Percentiles rank a stretch among this genome's conserved stretches.
Conservation (phyloP, 768 basidiomycete genomes). For the Coprinellus aureogranulatus region DNA sequence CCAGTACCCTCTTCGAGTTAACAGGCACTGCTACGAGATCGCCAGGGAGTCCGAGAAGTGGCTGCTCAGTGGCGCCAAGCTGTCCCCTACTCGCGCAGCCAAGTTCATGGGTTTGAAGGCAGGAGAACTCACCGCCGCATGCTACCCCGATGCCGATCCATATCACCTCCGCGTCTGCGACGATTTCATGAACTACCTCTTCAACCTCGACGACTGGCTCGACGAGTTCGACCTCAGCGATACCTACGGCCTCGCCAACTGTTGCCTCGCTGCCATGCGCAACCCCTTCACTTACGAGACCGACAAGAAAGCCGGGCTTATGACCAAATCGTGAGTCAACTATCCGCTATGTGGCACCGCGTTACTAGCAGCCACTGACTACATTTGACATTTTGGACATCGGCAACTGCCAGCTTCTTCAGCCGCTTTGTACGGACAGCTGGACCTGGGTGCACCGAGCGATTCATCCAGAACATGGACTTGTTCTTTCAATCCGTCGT, state of each 20-base stretch:
- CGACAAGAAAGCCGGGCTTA: slow-evolving; percentile 18
- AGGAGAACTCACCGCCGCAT: slow-evolving; percentile 63
- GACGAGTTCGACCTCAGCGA: slow-evolving; percentile 20
- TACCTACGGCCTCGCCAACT: slow-evolving; percentile 18
- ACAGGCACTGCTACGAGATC: slow-evolving; percentile 40
- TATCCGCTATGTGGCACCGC: not conserved
- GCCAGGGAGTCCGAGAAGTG: slow-evolving; percentile 47
- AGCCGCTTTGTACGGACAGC: slow-evolving; percentile 55
- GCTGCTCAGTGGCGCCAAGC: slow-evolving; percentile 43
- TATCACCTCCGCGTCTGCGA: slow-evolving; percentile 63
- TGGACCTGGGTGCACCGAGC: slow-evolving; percentile 53
- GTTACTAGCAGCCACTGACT: not conserved
- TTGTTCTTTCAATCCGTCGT: slow-evolving; percentile 68
- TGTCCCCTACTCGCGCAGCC: slow-evolving; percentile 38
- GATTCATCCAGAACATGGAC: slow-evolving; percentile 68
- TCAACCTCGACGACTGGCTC: slow-evolving; percentile 41
- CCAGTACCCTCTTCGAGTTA: slow-evolving; percentile 41
- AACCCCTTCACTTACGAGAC: slow-evolving; percentile 18
- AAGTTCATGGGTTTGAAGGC: slow-evolving; percentile 60
- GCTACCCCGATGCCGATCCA: slow-evolving; percentile 53
- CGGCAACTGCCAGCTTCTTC: slow-evolving; percentile 52
- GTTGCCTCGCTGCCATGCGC: slow-evolving; percentile 21
- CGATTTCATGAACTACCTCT: slow-evolving; percentile 66
- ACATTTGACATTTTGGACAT: not conserved
- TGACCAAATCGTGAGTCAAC: slow-evolving; percentile 21